Evolutionary conservation across 257 asterid species (phyloP).

Genomic region (Avicennia marina): DNA sequence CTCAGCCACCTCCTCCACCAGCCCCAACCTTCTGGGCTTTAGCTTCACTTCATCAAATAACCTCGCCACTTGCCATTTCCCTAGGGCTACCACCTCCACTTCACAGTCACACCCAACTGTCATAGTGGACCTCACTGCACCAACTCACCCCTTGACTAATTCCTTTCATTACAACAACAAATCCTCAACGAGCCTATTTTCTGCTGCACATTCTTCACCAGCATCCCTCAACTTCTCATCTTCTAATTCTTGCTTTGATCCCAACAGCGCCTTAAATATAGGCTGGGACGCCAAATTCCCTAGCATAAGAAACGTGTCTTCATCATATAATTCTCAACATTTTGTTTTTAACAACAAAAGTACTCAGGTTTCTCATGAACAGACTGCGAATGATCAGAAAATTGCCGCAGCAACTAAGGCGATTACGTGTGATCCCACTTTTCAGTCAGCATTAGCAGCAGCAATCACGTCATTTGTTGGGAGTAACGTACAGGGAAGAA

Average conservation of each 20-base stretch:
- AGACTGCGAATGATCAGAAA: slow-evolving; percentile 12
- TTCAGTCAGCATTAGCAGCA: slow-evolving; percentile 39
- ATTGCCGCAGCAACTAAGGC: slow-evolving; percentile 29
- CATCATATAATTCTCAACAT: slow-evolving; percentile 9
- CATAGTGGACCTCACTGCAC: slow-evolving; percentile 45
- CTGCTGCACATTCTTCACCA: slow-evolving; percentile 11
- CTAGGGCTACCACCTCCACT: slow-evolving; percentile 29
- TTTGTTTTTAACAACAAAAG: not conserved
- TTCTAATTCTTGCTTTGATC: slow-evolving; percentile 5
- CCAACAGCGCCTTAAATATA: not conserved
- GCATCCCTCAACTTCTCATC: slow-evolving; percentile 31
- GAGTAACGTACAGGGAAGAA: slow-evolving; percentile 17
- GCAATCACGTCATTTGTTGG: slow-evolving; percentile 36
- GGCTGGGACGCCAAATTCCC: not conserved
- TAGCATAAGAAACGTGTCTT: not conserved
- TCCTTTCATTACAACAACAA: slow-evolving; percentile 1
- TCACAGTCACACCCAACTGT: slow-evolving; percentile 53
- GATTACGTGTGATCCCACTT: slow-evolving; percentile 27
- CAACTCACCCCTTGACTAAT: not conserved
- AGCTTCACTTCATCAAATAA: slow-evolving; percentile 20
- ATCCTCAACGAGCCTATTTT: slow-evolving; percentile 19
- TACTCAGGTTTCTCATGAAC: slow-evolving; percentile 2
- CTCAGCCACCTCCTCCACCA: slow-evolving; percentile 19
- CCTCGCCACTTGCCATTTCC: slow-evolving; percentile 12
- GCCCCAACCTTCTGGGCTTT: slow-evolving; percentile 16